Conservation (phyloP, 2,329 filamentous ascomycete genomes). For the Bisporella sp. region DNA sequence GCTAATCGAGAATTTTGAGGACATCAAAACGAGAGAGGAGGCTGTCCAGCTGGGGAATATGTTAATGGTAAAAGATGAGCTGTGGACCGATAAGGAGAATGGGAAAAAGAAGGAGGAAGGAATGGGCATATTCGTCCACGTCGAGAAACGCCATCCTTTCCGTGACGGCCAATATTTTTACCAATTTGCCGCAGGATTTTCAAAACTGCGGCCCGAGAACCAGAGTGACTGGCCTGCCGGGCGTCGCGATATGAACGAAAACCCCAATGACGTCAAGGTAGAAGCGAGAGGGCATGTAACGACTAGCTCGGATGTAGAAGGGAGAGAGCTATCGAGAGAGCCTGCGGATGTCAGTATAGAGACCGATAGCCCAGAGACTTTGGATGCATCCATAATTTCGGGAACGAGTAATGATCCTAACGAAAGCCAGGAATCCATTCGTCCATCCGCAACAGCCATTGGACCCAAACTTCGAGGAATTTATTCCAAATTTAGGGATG, state of each 20-base stretch:
- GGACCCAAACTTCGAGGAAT: too few relatives aligned
- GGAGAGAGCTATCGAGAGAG: too few relatives aligned
- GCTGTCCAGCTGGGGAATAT: slow-evolving; percentile 85
- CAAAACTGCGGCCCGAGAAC: slow-evolving; percentile 53
- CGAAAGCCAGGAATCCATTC: too few relatives aligned
- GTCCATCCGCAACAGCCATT: too few relatives aligned
- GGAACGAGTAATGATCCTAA: too few relatives aligned
- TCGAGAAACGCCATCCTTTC: slow-evolving; percentile 85
- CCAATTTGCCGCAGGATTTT: slow-evolving; percentile 74
- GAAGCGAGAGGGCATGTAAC: too few relatives aligned
- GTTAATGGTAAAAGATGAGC: slow-evolving; percentile 62
- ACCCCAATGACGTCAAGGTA: too few relatives aligned
- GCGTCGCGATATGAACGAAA: slow-evolving; percentile 28
- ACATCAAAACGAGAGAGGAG: slow-evolving; percentile 83
- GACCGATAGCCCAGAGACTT: too few relatives aligned
- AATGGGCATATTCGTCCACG: slow-evolving; percentile 80
- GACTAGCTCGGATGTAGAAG: too few relatives aligned
- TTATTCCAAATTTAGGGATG: too few relatives aligned
- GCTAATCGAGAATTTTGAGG: slow-evolving; percentile 88
- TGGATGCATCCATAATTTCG: too few relatives aligned
- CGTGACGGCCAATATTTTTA: slow-evolving; percentile 97
- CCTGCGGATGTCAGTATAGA: too few relatives aligned
- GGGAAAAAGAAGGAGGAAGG: slow-evolving; percentile 41
- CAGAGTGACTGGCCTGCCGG: slow-evolving; percentile 42
- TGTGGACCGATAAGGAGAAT: slow-evolving; percentile 25